Evolutionary conservation across 1,284 basidiomycete species (phyloP).

Genomic region (Kalmanozyma brasiliensis): DNA sequence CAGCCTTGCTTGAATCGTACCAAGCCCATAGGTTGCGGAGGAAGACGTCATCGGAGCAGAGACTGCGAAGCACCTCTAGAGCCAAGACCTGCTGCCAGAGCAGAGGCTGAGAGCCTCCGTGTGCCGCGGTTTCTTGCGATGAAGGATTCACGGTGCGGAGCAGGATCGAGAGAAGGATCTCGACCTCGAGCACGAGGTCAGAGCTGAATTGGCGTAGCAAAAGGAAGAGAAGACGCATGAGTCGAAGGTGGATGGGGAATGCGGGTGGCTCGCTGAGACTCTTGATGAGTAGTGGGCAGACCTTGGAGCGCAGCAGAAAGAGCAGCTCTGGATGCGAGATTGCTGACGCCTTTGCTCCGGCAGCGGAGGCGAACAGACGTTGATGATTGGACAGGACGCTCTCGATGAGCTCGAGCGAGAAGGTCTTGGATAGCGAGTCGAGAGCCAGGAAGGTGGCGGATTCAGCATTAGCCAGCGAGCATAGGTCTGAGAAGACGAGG

Average conservation of each 20-base stretch:
- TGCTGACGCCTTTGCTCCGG: neutral
- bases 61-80: conserved; percentile 59
- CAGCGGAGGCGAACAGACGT: conserved; percentile 73
- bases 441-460: conserved; percentile 82
- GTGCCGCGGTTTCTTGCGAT: conserved; percentile 28
- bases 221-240: conserved; percentile 90
- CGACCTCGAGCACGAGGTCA: conserved; percentile 71
- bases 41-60: conserved; percentile 59
- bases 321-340: conserved; percentile 78
- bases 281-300: conserved; percentile 88
- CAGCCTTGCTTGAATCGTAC: conserved; percentile 44
- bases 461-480: conserved; percentile 71
- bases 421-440: conserved; percentile 87
- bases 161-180: conserved; percentile 65
- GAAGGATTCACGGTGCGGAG: conserved; percentile 47
- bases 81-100: conserved; percentile 64
- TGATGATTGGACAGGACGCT: conserved; percentile 96
- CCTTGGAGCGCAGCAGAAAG: conserved; percentile 83
- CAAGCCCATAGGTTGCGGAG: conserved; percentile 61
- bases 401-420: conserved; percentile 93
- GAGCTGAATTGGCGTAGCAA: conserved; percentile 89
- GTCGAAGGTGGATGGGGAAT: conserved; percentile 88
- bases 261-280: conserved; percentile 77
- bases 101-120: conserved; percentile 31
- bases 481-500: conserved; percentile 71